These are phyloP conservation scores for Fusarium tuaranense DNA, from an alignment of 2,329 filamentous ascomycete species.

Conservation along the genomic window DNA sequence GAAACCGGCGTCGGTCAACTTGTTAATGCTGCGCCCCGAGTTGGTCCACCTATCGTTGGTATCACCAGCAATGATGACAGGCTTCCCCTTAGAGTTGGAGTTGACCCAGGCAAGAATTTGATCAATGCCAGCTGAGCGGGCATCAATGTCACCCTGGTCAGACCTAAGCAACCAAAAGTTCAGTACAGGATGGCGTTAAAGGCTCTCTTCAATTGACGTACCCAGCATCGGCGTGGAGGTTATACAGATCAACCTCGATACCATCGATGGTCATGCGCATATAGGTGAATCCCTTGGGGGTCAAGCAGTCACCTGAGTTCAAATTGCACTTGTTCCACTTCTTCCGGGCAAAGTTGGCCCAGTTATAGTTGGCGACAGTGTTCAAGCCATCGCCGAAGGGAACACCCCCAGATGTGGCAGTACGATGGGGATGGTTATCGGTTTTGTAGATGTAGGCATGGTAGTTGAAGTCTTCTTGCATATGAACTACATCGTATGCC, in stretches of 20 bases:
- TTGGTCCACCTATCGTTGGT: slow-evolving; percentile 73
- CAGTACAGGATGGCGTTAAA: background rate
- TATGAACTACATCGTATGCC: slow-evolving; percentile 71
- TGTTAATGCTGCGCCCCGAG: slow-evolving; percentile 59
- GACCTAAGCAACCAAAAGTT: background rate
- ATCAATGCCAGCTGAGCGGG: slow-evolving; percentile 68
- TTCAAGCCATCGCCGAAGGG: slow-evolving; percentile 74
- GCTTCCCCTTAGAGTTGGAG: slow-evolving; percentile 66
- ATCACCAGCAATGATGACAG: slow-evolving; percentile 74
- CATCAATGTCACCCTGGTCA: slow-evolving; percentile 57
- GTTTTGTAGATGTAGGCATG: slow-evolving; percentile 72
- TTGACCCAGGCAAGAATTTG: slow-evolving; percentile 71
- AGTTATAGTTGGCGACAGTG: slow-evolving; percentile 69
- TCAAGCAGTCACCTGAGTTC: slow-evolving; percentile 72
- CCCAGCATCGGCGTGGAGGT: slow-evolving; percentile 50
- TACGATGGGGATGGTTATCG: slow-evolving; percentile 70
- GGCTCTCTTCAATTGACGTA: slow-evolving; percentile 9
- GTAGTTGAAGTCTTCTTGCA: slow-evolving; percentile 79
- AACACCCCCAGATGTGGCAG: slow-evolving; percentile 73
- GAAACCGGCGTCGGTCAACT: slow-evolving; percentile 62
- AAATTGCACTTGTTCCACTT: slow-evolving; percentile 71
- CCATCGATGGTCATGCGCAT: slow-evolving; percentile 68
- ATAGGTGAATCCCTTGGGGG: slow-evolving; percentile 77
- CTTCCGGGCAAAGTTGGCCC: slow-evolving; percentile 62
- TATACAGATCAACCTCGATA: slow-evolving; percentile 63